These are phyloP conservation scores for Geranium incanum DNA, from an alignment of 441 rosid genomes.

Conservation along the genomic window DNA sequence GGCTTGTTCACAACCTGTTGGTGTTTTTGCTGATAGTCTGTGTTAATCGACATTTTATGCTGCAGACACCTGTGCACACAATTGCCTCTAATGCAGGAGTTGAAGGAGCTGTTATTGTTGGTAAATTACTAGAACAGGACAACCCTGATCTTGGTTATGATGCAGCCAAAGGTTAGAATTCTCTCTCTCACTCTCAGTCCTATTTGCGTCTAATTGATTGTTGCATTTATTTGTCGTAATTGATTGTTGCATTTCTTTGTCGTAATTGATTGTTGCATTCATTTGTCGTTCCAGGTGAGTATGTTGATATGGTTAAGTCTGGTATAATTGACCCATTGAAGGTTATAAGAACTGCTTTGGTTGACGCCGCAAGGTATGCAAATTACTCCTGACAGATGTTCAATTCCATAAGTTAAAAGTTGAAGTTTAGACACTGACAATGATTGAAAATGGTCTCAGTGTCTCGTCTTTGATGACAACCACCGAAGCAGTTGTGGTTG, in stretches of 20 bases:
- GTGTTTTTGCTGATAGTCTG: no score
- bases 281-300: constrained; percentile 41
- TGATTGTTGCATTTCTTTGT: no score
- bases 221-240: not conserved
- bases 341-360: constrained; percentile 73
- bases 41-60: no score
- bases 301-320: constrained; percentile 71
- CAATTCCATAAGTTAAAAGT: no score
- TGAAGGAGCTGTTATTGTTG: constrained; percentile 83
- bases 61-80: constrained; percentile 54
- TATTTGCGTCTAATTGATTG: not conserved
- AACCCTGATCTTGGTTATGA: constrained; percentile 71
- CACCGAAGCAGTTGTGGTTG: constrained; percentile 68
- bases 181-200: no score
- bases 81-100: constrained; percentile 79
- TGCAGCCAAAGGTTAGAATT: constrained; percentile 62
- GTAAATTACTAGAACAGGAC: constrained; percentile 81
- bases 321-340: constrained; percentile 90
- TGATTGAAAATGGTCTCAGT: constrained; percentile 25
- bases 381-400: no score
- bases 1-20: constrained; percentile 13
- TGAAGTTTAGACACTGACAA: no score
- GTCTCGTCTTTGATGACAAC: constrained; percentile 85
- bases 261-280: not conserved
- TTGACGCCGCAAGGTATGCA: constrained; percentile 72